These are phyloP conservation scores for Ophiognomonia clavigignenti-juglandacearum DNA, from an alignment of 2,329 filamentous ascomycete species.

Conservation along the genomic window DNA sequence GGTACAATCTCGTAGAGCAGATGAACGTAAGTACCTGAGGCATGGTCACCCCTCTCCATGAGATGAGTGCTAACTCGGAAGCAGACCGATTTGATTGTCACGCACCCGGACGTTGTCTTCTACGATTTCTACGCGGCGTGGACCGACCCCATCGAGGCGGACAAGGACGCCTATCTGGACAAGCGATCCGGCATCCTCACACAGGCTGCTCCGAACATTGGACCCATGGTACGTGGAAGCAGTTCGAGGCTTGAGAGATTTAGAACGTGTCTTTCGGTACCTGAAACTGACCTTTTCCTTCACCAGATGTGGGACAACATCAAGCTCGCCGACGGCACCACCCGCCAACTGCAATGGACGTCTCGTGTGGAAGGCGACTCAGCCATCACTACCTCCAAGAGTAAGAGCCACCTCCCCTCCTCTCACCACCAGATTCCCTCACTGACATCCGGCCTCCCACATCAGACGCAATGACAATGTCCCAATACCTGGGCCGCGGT, in stretches of 20 bases:
- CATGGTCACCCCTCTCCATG: not conserved
- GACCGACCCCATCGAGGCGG: slow-evolving; percentile 38
- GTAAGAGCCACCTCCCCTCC: slow-evolving; percentile 18
- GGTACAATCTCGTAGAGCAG: slow-evolving; percentile 55
- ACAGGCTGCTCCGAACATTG: slow-evolving; percentile 62
- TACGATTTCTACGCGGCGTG: slow-evolving; percentile 65
- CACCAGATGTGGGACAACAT: slow-evolving; percentile 51
- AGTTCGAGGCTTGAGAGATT: no score
- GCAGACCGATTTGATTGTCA: slow-evolving; percentile 41
- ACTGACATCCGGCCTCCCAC: slow-evolving; percentile 2
- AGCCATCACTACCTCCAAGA: slow-evolving; percentile 21
- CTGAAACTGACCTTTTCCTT: not conserved
- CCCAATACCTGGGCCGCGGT: slow-evolving; percentile 61
- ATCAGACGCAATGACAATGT: slow-evolving; percentile 46
- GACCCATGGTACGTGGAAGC: slow-evolving; percentile 37
- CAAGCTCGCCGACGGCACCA: slow-evolving; percentile 51
- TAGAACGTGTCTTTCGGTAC: no score
- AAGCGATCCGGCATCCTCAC: slow-evolving; percentile 55
- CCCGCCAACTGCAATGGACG: slow-evolving; percentile 62
- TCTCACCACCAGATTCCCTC: not conserved
- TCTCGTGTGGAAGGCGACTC: slow-evolving; percentile 38
- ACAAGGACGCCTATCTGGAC: slow-evolving; percentile 40
- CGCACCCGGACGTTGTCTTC: slow-evolving; percentile 41
- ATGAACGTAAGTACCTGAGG: slow-evolving; percentile 26
- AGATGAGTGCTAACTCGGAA: not conserved